Evolutionary conservation across 2,329 filamentous ascomycete species (phyloP).

Genomic region (Epicoccum nigrum): DNA sequence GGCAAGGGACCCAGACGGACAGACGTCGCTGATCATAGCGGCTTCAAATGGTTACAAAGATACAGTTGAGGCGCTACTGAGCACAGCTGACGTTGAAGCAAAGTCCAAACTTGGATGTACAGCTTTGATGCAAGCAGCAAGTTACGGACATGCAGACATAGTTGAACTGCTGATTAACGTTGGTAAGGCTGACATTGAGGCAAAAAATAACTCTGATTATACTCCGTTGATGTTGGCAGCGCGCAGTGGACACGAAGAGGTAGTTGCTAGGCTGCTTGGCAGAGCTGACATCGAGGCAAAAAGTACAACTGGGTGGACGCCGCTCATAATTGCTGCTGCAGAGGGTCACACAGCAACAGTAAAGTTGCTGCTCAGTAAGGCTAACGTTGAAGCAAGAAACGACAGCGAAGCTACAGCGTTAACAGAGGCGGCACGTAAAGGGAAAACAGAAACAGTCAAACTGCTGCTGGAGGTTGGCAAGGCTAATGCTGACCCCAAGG

Average conservation of each 20-base stretch:
- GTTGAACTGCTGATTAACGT: neutral
- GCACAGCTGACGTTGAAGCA: conserved; percentile 9
- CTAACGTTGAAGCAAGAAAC: too few relatives aligned
- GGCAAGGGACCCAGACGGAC: neutral
- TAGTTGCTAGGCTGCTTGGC: neutral
- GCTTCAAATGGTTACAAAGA: neutral
- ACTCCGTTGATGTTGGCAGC: neutral
- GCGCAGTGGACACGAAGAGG: neutral
- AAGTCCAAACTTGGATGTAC: neutral
- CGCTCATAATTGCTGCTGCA: too few relatives aligned
- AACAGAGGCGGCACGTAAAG: too few relatives aligned
- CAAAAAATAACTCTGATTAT: too few relatives aligned
- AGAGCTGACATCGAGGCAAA: too few relatives aligned
- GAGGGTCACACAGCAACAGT: too few relatives aligned
- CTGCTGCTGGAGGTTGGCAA: neutral
- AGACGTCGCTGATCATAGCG: neutral
- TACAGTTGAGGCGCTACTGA: conserved; percentile 9
- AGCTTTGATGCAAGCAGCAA: neutral
- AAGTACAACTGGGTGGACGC: too few relatives aligned
- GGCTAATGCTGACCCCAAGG: neutral
- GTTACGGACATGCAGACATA: neutral
- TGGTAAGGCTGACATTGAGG: too few relatives aligned
- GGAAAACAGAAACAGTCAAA: too few relatives aligned
- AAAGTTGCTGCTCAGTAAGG: too few relatives aligned
- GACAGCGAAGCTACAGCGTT: too few relatives aligned